A percentile compares a stretch with the other conserved stretches of the same genome.
These are phyloP conservation scores for Bonia amplexicaulis DNA, from an alignment of 176 grass and related monocot species.

Conservation along the genomic window DNA sequence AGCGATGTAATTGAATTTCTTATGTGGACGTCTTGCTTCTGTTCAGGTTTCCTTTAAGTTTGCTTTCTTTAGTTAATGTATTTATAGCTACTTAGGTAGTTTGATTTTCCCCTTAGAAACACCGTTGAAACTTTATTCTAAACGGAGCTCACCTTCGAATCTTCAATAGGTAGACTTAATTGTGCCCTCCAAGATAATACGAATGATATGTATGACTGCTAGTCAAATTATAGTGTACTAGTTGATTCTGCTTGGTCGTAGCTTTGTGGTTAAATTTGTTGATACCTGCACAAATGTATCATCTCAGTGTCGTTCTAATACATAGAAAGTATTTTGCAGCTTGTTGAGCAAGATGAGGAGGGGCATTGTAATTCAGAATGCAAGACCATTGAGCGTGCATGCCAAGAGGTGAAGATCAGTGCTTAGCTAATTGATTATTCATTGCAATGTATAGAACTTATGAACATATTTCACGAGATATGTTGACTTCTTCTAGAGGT, in stretches of 20 bases:
- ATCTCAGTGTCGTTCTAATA: neutral
- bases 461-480: neutral
- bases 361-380: slow-evolving; percentile 89
- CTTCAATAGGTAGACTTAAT: neutral
- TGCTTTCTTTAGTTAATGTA: neutral
- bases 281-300: neutral
- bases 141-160: neutral
- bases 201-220: neutral
- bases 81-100: neutral
- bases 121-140: neutral
- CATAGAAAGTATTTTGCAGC: slow-evolving; percentile 35
- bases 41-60: neutral
- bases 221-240: neutral
- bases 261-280: neutral
- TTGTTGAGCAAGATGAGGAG: slow-evolving; percentile 91
- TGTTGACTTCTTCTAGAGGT: neutral
- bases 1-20: neutral
- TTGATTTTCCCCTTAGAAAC: neutral
- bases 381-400: slow-evolving; percentile 89
- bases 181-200: neutral
- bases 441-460: neutral
- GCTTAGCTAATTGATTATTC: neutral
- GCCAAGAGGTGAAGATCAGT: slow-evolving; percentile 66
- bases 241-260: neutral
- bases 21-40: neutral